Evolutionary conservation across 139 green algal species (phyloP).

Genomic region (Zygnema cylindricum): DNA sequence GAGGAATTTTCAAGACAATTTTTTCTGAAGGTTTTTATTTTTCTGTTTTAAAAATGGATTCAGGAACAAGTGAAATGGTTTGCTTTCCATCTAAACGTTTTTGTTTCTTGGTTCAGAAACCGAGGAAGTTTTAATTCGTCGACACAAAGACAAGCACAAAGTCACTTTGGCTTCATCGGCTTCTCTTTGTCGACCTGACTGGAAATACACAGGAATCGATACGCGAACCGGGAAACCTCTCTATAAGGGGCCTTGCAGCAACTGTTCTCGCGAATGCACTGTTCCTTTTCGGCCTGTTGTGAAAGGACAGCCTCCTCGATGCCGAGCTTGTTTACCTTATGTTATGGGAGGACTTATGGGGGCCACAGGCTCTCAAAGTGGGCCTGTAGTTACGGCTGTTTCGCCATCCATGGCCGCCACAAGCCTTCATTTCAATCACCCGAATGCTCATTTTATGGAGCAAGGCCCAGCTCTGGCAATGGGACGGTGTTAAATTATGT

Average conservation of each 20-base stretch:
- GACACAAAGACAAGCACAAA: conserved; percentile 50
- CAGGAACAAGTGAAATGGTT: too few species aligned
- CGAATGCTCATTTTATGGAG: neutral
- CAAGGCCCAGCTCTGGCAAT: neutral
- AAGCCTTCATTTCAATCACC: neutral
- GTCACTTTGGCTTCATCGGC: neutral
- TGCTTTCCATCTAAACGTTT: too few species aligned
- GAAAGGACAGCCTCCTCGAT: conserved; percentile 41
- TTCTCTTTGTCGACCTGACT: conserved; percentile 21
- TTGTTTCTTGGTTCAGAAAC: too few species aligned
- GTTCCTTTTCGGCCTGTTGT: conserved; percentile 39
- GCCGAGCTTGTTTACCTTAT: conserved; percentile 24
- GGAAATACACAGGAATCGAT: conserved; percentile 39
- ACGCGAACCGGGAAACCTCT: conserved; percentile 35
- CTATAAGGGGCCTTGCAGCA: conserved; percentile 37
- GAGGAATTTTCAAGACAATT: too few species aligned
- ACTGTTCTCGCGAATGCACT: conserved; percentile 28
- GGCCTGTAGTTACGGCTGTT: neutral
- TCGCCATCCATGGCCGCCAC: neutral
- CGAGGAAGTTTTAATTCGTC: conserved; percentile 31
- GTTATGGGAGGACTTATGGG: neutral
- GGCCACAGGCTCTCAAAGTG: neutral
- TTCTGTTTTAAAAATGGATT: too few species aligned
- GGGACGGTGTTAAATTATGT: neutral
- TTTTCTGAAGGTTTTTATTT: too few species aligned